Conservation (phyloP, 768 basidiomycete genomes). For the Lactifluus hygrophoroides region DNA sequence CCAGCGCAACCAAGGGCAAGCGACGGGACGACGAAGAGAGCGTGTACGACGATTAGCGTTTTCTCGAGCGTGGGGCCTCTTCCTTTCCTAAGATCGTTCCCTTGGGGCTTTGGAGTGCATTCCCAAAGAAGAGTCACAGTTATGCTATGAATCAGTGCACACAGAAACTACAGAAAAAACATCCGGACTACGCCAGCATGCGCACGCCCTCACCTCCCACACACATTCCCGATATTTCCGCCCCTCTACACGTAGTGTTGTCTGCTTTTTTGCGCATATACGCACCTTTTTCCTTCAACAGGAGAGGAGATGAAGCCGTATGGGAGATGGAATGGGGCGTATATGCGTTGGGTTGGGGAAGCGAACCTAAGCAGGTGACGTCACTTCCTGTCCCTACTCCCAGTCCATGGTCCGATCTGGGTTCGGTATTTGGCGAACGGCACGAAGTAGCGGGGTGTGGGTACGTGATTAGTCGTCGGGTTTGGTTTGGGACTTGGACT, state of each 20-base stretch:
- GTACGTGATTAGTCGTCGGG: background rate
- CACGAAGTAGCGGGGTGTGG: background rate
- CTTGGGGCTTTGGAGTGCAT: background rate
- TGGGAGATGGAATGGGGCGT: background rate
- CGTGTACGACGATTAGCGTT: constrained; percentile 3
- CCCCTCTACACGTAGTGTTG: background rate
- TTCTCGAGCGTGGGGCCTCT: background rate
- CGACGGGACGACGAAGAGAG: constrained; percentile 5
- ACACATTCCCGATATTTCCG: background rate
- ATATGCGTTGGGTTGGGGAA: background rate
- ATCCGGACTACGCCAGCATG: background rate
- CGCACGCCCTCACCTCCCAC: background rate
- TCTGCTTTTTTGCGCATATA: background rate
- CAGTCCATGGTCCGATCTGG: background rate
- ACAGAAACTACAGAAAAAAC: background rate
- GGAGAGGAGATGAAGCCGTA: background rate
- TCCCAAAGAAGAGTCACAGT: background rate
- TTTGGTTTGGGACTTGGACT: background rate
- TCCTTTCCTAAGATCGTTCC: background rate
- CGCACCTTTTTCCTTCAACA: background rate
- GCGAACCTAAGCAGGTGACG: background rate
- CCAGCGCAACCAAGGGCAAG: constrained; percentile 1
- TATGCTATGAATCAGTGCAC: background rate
- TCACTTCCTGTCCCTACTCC: background rate
- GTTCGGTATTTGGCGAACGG: background rate